Conservation (phyloP, 2,329 filamentous ascomycete species). For the Colletotrichum caudatum region DNA sequence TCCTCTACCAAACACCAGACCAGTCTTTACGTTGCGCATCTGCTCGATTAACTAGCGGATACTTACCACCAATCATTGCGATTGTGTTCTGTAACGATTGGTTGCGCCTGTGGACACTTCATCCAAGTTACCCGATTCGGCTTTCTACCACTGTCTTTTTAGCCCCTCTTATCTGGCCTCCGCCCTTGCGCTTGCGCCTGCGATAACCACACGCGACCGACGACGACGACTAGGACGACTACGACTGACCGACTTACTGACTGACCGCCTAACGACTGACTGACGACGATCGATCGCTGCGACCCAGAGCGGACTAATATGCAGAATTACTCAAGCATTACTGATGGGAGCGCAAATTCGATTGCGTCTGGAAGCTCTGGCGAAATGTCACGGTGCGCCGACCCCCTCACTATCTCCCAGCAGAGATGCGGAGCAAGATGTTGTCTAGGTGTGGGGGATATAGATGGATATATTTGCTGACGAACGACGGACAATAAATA, state of each 20-base stretch:
- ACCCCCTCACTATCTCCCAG: background rate
- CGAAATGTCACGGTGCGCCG: constrained; percentile 41
- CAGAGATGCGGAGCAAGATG: background rate
- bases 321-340: constrained; percentile 67
- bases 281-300: constrained; percentile 20
- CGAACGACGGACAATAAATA: constrained; percentile 45
- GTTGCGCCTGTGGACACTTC: constrained; percentile 17
- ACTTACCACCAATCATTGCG: background rate
- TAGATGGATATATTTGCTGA: constrained; percentile 6
- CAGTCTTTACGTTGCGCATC: background rate
- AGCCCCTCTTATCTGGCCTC: constrained; percentile 26
- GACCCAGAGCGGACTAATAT: constrained; percentile 49
- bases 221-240: background rate
- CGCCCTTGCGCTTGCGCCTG: constrained; percentile 24
- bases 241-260: background rate
- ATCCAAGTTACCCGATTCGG: constrained; percentile 30
- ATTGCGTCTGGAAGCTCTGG: constrained; percentile 41
- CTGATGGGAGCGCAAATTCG: constrained; percentile 57
- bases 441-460: background rate
- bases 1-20: background rate
- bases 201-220: constrained; percentile 11
- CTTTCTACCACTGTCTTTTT: constrained; percentile 14
- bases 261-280: background rate
- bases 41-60: background rate
- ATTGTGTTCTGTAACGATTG: background rate